Evolutionary conservation across 2,329 filamentous ascomycete species (phyloP), one percentile per base, ranked within the genome.

Genomic region (Hypoxylon sp.): DNA sequence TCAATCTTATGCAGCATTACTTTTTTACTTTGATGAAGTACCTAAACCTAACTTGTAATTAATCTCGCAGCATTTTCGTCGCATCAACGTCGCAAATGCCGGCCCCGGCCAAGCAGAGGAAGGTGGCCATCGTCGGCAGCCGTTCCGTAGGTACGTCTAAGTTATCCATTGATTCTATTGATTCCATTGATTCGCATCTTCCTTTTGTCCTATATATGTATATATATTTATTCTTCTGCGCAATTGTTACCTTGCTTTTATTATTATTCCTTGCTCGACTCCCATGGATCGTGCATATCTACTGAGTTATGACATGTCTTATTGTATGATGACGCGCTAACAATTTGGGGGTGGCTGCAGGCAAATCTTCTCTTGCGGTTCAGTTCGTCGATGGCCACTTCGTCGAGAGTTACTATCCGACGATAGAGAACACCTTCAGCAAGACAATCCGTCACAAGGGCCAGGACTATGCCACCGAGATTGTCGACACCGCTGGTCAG

Each of bases 391-490:
- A 99, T 71, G 91, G 91, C 57, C 92, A 96, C 75, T 99, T 99
- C 70, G 93, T 99, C 68, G 94, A 99, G 73, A 95, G 90, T 73
- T 99, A 99, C 76, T 99, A 99, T 73, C 94, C 94, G 25, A 99
- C 94, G 29, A 97, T 99, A 67, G 94, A 99, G 74, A 99, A 97
- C 73, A 97, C 93, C 2, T 99, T 99, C 72, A 95, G 89, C 78
- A 96, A 96, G 73, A 87, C 91, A 63, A 96, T 99, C 71, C 89
- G 90, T 65, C 88, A 89, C 73, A 96, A 94, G 74, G 88, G 89
- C 40, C 91, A 97, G 73, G 94, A 97, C 61, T 99, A 87, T 73
- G 86, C 90, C 41, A 96, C 92, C 8, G 94, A 99, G 76, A 97
- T 99, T 67, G 94, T 99, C 71, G 94, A 99, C 71, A 99, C 94